Percentiles rank a stretch among this genome's conserved stretches.
Evolutionary conservation across 805 yeast genomes (phyloP).

Genomic region (Metschnikowia henanensis): DNA sequence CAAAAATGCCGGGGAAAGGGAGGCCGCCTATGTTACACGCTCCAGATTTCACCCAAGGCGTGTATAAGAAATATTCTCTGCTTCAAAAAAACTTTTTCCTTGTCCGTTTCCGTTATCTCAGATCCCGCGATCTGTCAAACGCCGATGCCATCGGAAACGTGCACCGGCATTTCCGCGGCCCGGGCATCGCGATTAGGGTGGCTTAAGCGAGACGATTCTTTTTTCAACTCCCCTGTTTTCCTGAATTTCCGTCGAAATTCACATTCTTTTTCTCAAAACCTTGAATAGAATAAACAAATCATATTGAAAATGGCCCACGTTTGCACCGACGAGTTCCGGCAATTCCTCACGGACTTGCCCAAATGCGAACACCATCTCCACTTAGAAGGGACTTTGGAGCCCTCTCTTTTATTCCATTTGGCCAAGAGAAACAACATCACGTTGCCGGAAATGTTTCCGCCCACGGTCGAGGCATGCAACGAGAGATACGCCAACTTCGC

Average conservation of each 20-base stretch:
- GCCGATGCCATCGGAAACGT: constrained; percentile 1
- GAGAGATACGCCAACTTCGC: constrained; percentile 60
- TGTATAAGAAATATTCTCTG: neutral
- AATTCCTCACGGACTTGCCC: constrained; percentile 67
- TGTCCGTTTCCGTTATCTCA: neutral
- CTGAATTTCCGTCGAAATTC: neutral
- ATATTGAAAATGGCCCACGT: constrained; percentile 11
- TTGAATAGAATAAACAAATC: neutral
- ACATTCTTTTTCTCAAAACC: neutral
- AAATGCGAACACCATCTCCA: constrained; percentile 89
- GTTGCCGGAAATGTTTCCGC: constrained; percentile 66
- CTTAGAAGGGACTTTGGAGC: constrained; percentile 79
- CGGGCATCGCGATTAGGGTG: neutral
- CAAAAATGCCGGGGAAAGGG: too few relatives aligned
- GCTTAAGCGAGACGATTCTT: neutral
- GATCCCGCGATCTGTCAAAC: constrained; percentile 2
- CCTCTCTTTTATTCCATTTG: constrained; percentile 66
- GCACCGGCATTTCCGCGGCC: constrained; percentile 6
- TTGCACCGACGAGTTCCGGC: constrained; percentile 32
- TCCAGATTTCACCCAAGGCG: neutral
- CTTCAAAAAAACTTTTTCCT: neutral
- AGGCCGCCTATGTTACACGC: too few relatives aligned
- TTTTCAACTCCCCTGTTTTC: neutral
- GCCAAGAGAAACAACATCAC: constrained; percentile 63
- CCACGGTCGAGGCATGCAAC: constrained; percentile 50